These are phyloP conservation scores for Stentor coeruleus DNA, from an alignment of 73 alveolate species.

Conservation along the genomic window DNA sequence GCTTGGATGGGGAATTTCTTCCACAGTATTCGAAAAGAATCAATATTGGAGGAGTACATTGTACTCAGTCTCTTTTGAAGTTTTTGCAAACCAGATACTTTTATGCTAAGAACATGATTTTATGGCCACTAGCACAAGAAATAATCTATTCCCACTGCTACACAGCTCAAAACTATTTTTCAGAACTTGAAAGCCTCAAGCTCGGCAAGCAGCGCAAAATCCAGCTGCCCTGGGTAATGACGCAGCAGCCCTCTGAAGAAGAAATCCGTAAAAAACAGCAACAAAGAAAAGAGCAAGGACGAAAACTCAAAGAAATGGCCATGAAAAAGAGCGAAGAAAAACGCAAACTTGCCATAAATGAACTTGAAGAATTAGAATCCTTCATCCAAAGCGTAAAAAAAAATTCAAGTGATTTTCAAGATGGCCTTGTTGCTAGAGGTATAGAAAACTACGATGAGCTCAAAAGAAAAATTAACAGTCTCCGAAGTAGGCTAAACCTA, in stretches of 20 bases:
- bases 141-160: constrained; percentile 72
- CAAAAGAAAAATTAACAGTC: constrained; percentile 58
- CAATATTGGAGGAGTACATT: constrained; percentile 80
- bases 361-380: constrained; percentile 35
- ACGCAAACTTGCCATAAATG: constrained; percentile 40
- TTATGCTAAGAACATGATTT: constrained; percentile 63
- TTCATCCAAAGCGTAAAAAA: neutral
- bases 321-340: constrained; percentile 27
- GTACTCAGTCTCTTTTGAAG: constrained; percentile 65
- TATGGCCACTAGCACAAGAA: constrained; percentile 72
- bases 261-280: constrained; percentile 12
- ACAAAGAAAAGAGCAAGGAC: neutral
- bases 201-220: neutral
- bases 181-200: constrained; percentile 30
- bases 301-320: constrained; percentile 31
- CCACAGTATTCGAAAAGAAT: constrained; percentile 64
- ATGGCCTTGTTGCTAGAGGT: constrained; percentile 67
- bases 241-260: constrained; percentile 21
- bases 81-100: constrained; percentile 74
- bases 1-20: constrained; percentile 55
- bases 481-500: constrained; percentile 67
- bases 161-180: constrained; percentile 74
- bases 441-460: constrained; percentile 67
- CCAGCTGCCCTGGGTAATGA: constrained; percentile 29
- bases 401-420: constrained; percentile 55